These are phyloP conservation scores for Haematococcus lacustris DNA, from an alignment of 139 green algal genomes.

Conservation along the genomic window DNA sequence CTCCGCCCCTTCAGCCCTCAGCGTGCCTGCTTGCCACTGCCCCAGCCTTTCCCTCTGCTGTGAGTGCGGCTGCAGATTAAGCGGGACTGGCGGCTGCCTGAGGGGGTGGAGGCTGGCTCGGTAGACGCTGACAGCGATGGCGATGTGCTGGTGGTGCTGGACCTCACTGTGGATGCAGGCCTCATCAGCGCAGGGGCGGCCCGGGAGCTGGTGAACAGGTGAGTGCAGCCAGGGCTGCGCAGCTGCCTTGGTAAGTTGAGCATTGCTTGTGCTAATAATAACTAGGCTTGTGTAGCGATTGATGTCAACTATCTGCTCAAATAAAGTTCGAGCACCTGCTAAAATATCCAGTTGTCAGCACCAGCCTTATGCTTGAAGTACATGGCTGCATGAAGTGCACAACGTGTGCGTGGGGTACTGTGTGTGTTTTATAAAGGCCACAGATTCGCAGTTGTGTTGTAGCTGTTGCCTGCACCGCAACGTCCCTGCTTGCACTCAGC, in stretches of 20 bases:
- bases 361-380: not conserved
- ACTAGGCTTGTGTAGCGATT: not conserved
- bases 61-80: constrained; percentile 2
- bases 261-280: not conserved
- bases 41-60: not conserved
- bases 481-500: not conserved
- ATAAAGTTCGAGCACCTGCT: too few species aligned
- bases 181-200: constrained; percentile 70
- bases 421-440: not conserved
- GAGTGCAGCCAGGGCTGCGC: not conserved
- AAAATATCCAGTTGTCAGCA: not conserved
- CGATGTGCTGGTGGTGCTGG: constrained; percentile 88
- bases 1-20: too few species aligned
- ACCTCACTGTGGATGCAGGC: constrained; percentile 63
- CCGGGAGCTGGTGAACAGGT: constrained; percentile 89
- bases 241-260: not conserved
- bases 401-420: not conserved
- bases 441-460: not conserved
- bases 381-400: not conserved
- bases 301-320: too few species aligned
- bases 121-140: constrained; percentile 52
- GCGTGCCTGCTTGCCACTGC: not conserved
- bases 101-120: constrained; percentile 3
- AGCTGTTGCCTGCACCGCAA: not conserved
- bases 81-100: constrained; percentile 5